Percentiles rank a stretch among this genome's conserved stretches.
Evolutionary conservation across 257 asterid species (phyloP).

Genomic region (Solanum neorickii): DNA sequence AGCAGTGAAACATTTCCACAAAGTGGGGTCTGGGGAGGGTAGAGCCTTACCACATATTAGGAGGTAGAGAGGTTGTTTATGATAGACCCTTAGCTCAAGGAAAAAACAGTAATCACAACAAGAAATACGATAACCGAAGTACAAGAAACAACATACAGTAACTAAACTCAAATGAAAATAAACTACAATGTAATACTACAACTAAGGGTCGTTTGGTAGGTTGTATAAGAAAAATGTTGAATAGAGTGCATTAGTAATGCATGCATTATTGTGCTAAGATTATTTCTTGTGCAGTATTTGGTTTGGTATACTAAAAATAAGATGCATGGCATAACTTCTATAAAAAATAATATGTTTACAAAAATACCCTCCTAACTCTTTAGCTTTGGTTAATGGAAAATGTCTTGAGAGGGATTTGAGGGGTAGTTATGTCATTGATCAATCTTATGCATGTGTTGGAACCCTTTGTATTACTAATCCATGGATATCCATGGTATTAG

Average conservation of each 20-base stretch:
- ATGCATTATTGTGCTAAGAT: neutral
- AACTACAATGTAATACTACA: neutral
- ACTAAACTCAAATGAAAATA: neutral
- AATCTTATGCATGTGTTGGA: neutral
- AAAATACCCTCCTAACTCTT: neutral
- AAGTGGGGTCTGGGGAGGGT: neutral
- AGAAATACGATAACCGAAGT: neutral
- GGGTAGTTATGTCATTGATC: neutral
- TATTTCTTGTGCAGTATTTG: neutral
- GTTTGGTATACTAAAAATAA: neutral
- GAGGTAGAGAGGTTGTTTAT: neutral
- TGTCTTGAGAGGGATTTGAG: neutral
- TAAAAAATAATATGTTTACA: neutral
- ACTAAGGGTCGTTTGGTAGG: neutral
- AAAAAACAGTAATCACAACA: neutral
- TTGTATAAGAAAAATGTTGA: neutral
- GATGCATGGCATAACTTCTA: neutral
- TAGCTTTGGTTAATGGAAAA: neutral
- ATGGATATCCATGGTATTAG: neutral
- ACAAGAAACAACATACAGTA: neutral
- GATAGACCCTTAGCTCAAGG: neutral
- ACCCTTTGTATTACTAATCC: neutral
- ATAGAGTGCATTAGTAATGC: neutral
- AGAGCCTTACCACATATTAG: neutral
- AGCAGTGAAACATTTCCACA: neutral